These are phyloP conservation scores for Cicer bijugum DNA, from an alignment of 306 rosid species.

Conservation along the genomic window DNA sequence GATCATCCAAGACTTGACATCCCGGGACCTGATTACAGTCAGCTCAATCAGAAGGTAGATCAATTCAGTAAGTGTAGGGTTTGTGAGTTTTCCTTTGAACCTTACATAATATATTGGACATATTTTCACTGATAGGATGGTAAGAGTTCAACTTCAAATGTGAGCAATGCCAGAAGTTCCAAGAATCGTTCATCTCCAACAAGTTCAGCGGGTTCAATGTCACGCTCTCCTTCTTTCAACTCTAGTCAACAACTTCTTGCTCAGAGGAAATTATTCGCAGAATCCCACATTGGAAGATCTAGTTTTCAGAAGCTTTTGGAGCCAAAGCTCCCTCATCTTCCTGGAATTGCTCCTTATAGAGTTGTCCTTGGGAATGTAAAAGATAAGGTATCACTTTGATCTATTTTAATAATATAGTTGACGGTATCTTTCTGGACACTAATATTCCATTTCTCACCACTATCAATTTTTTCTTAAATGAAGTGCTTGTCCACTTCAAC, in stretches of 20 bases:
- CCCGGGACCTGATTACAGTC: conserved; percentile 55
- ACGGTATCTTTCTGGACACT: conserved; percentile 18
- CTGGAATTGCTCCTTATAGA: conserved; percentile 81
- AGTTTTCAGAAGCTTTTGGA: conserved; percentile 90
- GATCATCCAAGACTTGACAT: conserved; percentile 64
- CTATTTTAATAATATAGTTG: conserved; percentile 36
- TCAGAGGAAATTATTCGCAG: conserved; percentile 68
- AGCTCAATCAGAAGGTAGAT: conserved; percentile 59
- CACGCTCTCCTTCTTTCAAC: conserved; percentile 60
- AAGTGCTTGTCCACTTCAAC: not conserved
- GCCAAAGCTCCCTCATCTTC: conserved; percentile 65
- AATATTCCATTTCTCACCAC: conserved; percentile 9
- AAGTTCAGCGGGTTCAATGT: conserved; percentile 39
- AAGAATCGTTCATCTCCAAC: conserved; percentile 31
- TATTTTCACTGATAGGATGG: conserved; percentile 49
- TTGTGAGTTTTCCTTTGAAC: conserved; percentile 33
- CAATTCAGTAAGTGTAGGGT: conserved; percentile 39
- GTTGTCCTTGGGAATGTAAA: conserved; percentile 72
- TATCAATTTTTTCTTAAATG: not conserved
- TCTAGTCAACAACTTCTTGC: conserved; percentile 63
- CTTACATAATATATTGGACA: conserved; percentile 23
- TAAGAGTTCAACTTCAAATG: conserved; percentile 47
- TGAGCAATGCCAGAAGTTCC: conserved; percentile 34
- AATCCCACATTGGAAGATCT: conserved; percentile 71
- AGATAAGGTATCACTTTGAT: conserved; percentile 66